Percentiles rank a stretch among this genome's conserved stretches.
Conservation (phyloP, 192 early-diverging fungal genomes). For the Umbelopsis sp. region DNA sequence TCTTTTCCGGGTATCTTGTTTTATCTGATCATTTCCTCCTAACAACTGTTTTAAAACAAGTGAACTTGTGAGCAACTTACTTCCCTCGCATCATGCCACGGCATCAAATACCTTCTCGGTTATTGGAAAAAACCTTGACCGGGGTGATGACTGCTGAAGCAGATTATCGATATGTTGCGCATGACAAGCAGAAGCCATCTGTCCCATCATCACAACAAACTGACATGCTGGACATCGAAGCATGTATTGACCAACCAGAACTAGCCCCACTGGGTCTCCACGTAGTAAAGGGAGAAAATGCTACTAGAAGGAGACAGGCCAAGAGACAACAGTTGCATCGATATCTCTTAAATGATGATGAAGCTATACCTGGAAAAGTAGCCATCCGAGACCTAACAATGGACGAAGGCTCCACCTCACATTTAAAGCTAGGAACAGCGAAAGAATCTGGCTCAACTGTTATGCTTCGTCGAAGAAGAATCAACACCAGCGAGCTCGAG, state of each 20-base stretch:
- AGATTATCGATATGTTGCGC: background rate
- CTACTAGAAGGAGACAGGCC: background rate
- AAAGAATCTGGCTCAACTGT: conserved; percentile 7
- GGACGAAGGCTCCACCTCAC: background rate
- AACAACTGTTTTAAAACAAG: background rate
- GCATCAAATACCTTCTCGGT: conserved; percentile 17
- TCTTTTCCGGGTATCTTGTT: background rate
- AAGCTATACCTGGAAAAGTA: background rate
- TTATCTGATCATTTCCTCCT: conserved; percentile 18
- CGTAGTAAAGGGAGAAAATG: conserved; percentile 26
- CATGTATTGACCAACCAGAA: conserved; percentile 59
- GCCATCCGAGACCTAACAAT: background rate
- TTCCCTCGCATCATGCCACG: conserved; percentile 5
- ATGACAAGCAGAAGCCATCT: background rate
- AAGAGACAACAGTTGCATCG: background rate
- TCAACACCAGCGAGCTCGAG: conserved; percentile 43
- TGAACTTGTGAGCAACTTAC: background rate
- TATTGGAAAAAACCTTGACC: conserved; percentile 2
- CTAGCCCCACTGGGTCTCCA: conserved; percentile 55
- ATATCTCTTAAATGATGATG: conserved; percentile 9
- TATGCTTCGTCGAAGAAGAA: conserved; percentile 47
- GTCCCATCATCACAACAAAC: conserved; percentile 14
- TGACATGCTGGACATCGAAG: conserved; percentile 49
- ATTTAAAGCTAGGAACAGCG: conserved; percentile 6
- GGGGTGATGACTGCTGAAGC: conserved; percentile 5